Base-by-base conservation (phyloP, 768 basidiomycete genomes). In the Boletus pseudopeckii region DNA sequence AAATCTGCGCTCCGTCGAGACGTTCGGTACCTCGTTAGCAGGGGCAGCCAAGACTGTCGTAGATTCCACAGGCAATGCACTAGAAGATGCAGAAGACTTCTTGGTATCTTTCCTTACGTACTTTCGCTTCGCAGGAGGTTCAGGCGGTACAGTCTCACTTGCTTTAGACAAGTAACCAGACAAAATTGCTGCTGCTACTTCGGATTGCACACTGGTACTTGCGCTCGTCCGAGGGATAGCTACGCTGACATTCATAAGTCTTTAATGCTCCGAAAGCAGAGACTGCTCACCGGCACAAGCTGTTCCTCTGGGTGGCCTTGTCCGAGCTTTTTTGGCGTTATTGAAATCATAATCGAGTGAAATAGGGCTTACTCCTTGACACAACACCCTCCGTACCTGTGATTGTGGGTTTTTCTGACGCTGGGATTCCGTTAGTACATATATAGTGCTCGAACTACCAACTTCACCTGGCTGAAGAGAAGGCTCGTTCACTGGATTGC, bases 231-330 rank as follows among this genome's bases (percentile, higher is more conserved):
- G 39, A 34, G 54, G 55, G 18, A 55, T 48, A 40, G 46, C 67
- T 67, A 64, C 51, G 30, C 69, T 67, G 49, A 57, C 46, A 51
- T 55, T 55, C 38, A 57, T 65, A 49, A 60, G 63, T 51, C 32
- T 55, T 55, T 44, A 54, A 57, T 32, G 45, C 22, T 38, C 45
- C 13, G 3, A 47, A 55, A 22, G 32, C n/a, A 17, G 48, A 51
- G n/a, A 47, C 24, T 45, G 24, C 62, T 63, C 45, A 61, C 62
- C 10, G 28, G 58, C 58, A 56, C 58, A 62, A 38, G 7, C 52
- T 30, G 37, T 41, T 34, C 52, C 53, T 13, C 32, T 30, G 0
- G 48, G 22, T 14, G 36, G 5, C 24, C 36, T 53, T 45, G 7
- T 17, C 4, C 15, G 45, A 32, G 11, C 53, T 62, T 54, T 52